Conservation (phyloP, 306 rosid species). For the Sophora flavescens region DNA sequence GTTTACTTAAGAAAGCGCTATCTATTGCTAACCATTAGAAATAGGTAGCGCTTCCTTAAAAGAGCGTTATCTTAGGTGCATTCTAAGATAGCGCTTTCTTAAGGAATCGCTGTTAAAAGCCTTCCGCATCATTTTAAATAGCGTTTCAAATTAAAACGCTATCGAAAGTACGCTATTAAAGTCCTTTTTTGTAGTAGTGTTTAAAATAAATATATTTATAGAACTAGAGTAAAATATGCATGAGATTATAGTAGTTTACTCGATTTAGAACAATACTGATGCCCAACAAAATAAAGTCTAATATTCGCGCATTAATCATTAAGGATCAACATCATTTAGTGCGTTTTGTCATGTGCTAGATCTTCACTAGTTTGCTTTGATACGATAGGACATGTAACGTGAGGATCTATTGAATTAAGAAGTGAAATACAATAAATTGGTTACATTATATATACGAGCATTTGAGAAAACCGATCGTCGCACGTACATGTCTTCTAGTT, state of each 20-base stretch:
- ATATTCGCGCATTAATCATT: background rate
- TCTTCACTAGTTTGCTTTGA: background rate
- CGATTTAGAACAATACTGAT: background rate
- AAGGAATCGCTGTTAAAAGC: no score
- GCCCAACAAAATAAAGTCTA: background rate
- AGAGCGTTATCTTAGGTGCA: no score
- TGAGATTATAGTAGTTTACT: background rate
- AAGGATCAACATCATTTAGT: conserved; percentile 39
- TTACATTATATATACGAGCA: background rate
- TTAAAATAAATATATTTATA: background rate
- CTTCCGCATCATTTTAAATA: no score
- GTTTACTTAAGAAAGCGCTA: no score
- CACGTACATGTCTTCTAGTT: background rate
- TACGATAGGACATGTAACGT: conserved; percentile 4
- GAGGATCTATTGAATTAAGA: conserved; percentile 10
- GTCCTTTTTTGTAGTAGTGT: no score
- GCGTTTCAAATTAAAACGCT: no score
- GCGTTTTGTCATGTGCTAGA: background rate
- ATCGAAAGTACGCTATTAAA: no score
- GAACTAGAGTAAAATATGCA: background rate
- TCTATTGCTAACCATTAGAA: no score
- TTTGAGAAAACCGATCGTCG: conserved; percentile 6
- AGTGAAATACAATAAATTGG: background rate
- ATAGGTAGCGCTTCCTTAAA: no score
- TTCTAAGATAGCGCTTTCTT: no score